Evolutionary conservation across 306 rosid genomes (phyloP), one percentile per base, ranked within the genome.

Genomic region (Cicer judaicum): DNA sequence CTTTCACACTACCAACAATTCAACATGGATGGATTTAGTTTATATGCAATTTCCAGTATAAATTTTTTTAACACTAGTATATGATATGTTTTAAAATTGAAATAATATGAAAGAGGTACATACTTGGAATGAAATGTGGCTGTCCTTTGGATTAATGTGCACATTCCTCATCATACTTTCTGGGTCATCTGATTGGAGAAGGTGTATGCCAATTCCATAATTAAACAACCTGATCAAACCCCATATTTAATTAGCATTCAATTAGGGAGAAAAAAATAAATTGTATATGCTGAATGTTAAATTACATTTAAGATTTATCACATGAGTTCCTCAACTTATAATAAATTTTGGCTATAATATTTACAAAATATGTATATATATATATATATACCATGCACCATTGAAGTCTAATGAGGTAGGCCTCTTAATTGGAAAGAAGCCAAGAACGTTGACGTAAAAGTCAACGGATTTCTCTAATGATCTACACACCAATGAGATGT

Each of bases 151-250:
- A 80, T 92, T 87, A 59, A 92, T 92, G 54, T 34, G 59, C 40
- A 18, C 60, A 61, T 68, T 83, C 79, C 83, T 79, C 24, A 87
- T 85, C 85, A 81, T 73, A 54, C 65, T 60, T 38, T 81, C 77
- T 24, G 92, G 87, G 24, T 88, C 82, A 70, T 85, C 89, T 64
- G 89, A 80, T 81, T 92, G 96, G 41, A 90, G 88, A 8, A 87
- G 90, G 79, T 88, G 98, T 72, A 92, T 85, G 44, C 96, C 98
- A 71, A 92, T 83, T 21, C 96, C 94, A 79, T 86, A 85, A 69
- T 84, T 90, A 81, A 82, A 89, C 72, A 90, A 76, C 98, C 98
- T 92, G 44, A 43, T 40, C 54, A 75, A 64, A 43, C 6, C 43
- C 64, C 38, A 46, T 62, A 67, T 5, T 3, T 19, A 46, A 21